A percentile compares a stretch with the other conserved stretches of the same genome.
phyloP scores from a whole-genome alignment of 2,329 filamentous ascomycete genomes.

The Fusarium veterinarium region DNA sequence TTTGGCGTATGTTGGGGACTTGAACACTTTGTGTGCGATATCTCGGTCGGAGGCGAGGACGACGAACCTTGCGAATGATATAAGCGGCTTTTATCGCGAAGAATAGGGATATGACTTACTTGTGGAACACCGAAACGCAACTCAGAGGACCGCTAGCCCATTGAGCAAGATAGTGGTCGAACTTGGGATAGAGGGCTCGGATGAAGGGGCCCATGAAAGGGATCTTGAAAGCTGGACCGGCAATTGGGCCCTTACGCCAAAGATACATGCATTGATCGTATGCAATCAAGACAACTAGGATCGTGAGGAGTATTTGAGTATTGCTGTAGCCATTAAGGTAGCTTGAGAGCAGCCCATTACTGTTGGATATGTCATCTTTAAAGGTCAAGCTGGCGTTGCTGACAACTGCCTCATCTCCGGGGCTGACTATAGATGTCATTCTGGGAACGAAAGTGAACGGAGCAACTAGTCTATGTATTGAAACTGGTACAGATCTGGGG shows the following conservation, averaged over 20 bases:
- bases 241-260: conserved; percentile 69
- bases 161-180: conserved; percentile 78
- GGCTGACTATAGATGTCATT: conserved; percentile 13
- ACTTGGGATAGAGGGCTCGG: conserved; percentile 78
- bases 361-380: not conserved
- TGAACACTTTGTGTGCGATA: conserved; percentile 84
- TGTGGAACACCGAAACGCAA: conserved; percentile 88
- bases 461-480: fast-evolving
- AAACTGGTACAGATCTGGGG: not conserved
- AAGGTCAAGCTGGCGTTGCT: conserved; percentile 5
- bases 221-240: conserved; percentile 72
- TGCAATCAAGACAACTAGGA: conserved; percentile 48
- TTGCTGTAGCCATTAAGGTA: conserved; percentile 17
- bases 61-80: conserved; percentile 69
- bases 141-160: conserved; percentile 83
- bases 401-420: not conserved
- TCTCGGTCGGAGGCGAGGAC: conserved; percentile 82
- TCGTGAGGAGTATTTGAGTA: conserved; percentile 41
- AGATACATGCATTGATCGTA: conserved; percentile 67
- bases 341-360: conserved; percentile 12
- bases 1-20: conserved; percentile 78
- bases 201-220: conserved; percentile 81
- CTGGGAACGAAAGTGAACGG: fast-evolving
- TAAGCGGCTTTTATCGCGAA: fast-evolving
- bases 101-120: conserved; percentile 59